phyloP scores from a whole-genome alignment of 2,329 filamentous ascomycete species.

The Phaeoacremonium minimum region DNA sequence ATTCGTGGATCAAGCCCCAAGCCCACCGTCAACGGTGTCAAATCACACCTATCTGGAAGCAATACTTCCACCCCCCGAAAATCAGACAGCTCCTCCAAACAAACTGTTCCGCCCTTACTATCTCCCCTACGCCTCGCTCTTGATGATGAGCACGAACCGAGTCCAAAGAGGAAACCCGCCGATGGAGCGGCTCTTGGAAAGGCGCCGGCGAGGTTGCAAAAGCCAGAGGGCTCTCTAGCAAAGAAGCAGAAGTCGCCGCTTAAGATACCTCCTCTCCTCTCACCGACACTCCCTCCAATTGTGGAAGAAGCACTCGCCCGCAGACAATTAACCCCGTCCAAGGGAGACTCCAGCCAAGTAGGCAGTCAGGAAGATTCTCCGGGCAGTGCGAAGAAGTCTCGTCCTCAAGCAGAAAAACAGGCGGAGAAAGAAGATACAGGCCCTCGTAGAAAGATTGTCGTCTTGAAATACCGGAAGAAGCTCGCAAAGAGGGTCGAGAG shows the following conservation, averaged over 20 bases:
- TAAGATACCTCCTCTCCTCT: conserved; percentile 46
- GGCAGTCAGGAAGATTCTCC: conserved; percentile 23
- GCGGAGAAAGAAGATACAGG: conserved; percentile 23
- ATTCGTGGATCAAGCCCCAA: conserved; percentile 6
- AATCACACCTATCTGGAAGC: conserved; percentile 26
- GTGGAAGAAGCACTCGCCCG: conserved; percentile 43
- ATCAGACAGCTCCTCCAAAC: conserved; percentile 28
- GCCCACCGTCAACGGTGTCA: conserved; percentile 30
- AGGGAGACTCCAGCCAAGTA: conserved; percentile 14
- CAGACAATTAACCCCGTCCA: conserved; percentile 22
- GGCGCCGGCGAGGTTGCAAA: conserved; percentile 16
- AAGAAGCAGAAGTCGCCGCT: conserved; percentile 33
- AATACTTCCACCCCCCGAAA: conserved; percentile 32
- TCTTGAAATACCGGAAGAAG: conserved; percentile 43
- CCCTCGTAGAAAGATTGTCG: conserved; percentile 29
- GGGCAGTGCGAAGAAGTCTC: conserved; percentile 28
- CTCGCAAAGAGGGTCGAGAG: conserved; percentile 38
- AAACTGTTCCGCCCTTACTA: conserved; percentile 44
- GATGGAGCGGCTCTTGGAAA: conserved; percentile 25
- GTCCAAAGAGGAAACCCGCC: conserved; percentile 19
- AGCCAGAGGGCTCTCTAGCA: conserved; percentile 17
- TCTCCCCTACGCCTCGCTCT: conserved; percentile 47
- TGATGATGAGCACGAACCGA: conserved; percentile 28
- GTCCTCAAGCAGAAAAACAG: conserved; percentile 21
- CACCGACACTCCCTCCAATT: conserved; percentile 49